Conservation (phyloP, 305 asterid species). For the Fraxinus albicans region DNA sequence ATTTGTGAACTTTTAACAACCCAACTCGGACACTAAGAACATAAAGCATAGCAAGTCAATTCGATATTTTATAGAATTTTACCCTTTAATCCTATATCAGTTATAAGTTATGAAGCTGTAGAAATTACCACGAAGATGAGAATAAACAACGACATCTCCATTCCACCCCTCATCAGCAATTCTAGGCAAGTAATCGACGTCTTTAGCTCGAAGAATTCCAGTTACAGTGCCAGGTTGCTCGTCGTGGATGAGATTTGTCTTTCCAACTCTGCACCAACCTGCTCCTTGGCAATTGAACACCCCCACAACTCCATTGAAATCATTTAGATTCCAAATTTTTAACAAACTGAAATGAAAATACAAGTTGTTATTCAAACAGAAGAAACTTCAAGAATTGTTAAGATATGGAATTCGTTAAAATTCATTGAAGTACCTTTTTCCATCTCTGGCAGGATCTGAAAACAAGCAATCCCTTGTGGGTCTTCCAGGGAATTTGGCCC, state of each 20-base stretch:
- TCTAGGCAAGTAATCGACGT: constrained; percentile 69
- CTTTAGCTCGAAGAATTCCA: constrained; percentile 63
- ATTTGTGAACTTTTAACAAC: not conserved
- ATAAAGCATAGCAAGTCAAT: not conserved
- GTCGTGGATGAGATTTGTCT: constrained; percentile 78
- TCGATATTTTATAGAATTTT: not conserved
- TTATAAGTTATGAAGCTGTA: not conserved
- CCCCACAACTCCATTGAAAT: constrained; percentile 72
- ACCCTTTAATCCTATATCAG: not conserved
- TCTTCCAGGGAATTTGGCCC: constrained; percentile 93
- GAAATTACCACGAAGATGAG: constrained; percentile 63
- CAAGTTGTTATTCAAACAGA: constrained; percentile 11
- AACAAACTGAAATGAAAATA: constrained; percentile 48
- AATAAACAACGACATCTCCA: constrained; percentile 61
- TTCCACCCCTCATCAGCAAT: constrained; percentile 58
- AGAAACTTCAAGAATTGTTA: not conserved
- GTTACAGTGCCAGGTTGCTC: constrained; percentile 64
- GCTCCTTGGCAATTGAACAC: constrained; percentile 96
- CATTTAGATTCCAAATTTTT: constrained; percentile 84
- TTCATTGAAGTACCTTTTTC: constrained; percentile 44
- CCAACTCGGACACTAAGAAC: not conserved
- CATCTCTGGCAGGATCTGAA: constrained; percentile 92
- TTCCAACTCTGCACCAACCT: constrained; percentile 75
- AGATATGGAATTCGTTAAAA: not conserved
- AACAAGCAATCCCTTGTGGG: constrained; percentile 92